Evolutionary conservation across 2,329 filamentous ascomycete genomes (phyloP), one percentile per base, ranked within the genome.

Genomic region (Phyllosticta citribraziliensis): DNA sequence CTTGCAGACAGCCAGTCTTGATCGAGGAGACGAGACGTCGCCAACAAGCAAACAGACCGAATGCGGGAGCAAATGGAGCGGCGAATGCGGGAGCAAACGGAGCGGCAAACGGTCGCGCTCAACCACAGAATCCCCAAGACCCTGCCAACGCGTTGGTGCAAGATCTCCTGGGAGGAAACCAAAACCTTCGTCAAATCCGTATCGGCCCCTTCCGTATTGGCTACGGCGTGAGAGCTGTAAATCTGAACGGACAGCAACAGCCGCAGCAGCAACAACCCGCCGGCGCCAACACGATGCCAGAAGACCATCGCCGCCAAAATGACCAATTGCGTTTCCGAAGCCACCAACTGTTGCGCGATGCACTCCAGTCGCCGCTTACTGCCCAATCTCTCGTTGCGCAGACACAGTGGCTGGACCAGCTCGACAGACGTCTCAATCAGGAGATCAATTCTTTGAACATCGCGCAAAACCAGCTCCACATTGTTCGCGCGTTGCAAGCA

Each of bases 1-100:
- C 91, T 2, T 99, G 94, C 72, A 85, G 94, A 67, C 84, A 89
- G 57, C 87, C 93, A 17, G 94, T 96, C 17, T 78, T 91, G 47
- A 81, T 64, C 12, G 68, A 69, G 40, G 55, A 70, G 61, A 62
- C 70, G 63, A 64, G 66, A 64, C 74, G 66, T 10, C 57, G 60
- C 25, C 67, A 68, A 55, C 65, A 65, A 47, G 68, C 67, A 59
- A 69, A 71, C 20, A 64, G 65, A 55, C 65, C 65, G 51, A 69
- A 70, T 52, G 33, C 35, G 6, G 56, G 33, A 12, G 17, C 12
- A 24, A n/a, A 47, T 47, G 40, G 40, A 47, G 40, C 40, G 40
- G 40, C 33, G 11, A 40, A 40, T 11, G 33, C 11, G 17, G 33
- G 51, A 40, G 54, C 55, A 12, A 40, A 40, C 33, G 33, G 33